Conservation (phyloP, 1,284 basidiomycete genomes). For the Sporisorium scitamineum region DNA sequence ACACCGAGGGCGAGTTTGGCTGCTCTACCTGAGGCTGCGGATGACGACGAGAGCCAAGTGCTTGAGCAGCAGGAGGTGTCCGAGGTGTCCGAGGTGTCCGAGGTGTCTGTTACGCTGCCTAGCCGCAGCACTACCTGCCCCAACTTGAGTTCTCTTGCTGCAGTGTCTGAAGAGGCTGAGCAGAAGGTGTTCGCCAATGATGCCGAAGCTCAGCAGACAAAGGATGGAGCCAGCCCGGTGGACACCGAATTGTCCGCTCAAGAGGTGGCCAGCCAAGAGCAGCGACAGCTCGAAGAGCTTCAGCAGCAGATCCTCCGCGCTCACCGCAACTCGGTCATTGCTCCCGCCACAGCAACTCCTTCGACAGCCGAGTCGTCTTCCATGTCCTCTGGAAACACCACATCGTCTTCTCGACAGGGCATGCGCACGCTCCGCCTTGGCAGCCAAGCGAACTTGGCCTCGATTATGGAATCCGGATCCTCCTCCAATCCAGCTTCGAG, state of each 20-base stretch:
- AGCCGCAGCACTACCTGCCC: slow-evolving; percentile 44
- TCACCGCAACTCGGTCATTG: slow-evolving; percentile 39
- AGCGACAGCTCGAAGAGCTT: slow-evolving; percentile 39
- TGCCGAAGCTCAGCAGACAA: background rate
- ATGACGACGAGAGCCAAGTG: slow-evolving; percentile 29
- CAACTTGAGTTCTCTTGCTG: slow-evolving; percentile 10
- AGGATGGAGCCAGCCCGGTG: background rate
- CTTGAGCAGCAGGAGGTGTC: slow-evolving; percentile 2
- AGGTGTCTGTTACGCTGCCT: slow-evolving; percentile 7
- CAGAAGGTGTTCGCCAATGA: background rate
- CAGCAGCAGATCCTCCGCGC: slow-evolving; percentile 44
- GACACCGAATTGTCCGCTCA: background rate
- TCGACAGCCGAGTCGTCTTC: slow-evolving; percentile 8
- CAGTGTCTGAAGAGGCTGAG: background rate
- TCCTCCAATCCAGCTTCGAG: slow-evolving; percentile 6
- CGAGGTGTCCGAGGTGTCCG: background rate
- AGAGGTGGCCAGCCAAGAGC: slow-evolving; percentile 23
- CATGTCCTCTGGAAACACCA: slow-evolving; percentile 17
- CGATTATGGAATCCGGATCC: slow-evolving; percentile 34
- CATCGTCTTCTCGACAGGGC: slow-evolving; percentile 46
- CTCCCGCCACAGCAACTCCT: slow-evolving; percentile 12
- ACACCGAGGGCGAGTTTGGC: slow-evolving; percentile 23
- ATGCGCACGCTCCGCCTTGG: slow-evolving; percentile 63
- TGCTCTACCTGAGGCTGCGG: slow-evolving; percentile 10
- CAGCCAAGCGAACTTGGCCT: slow-evolving; percentile 42